phyloP scores from a whole-genome alignment of 2,329 filamentous ascomycete genomes.

The Penicillium sp. region DNA sequence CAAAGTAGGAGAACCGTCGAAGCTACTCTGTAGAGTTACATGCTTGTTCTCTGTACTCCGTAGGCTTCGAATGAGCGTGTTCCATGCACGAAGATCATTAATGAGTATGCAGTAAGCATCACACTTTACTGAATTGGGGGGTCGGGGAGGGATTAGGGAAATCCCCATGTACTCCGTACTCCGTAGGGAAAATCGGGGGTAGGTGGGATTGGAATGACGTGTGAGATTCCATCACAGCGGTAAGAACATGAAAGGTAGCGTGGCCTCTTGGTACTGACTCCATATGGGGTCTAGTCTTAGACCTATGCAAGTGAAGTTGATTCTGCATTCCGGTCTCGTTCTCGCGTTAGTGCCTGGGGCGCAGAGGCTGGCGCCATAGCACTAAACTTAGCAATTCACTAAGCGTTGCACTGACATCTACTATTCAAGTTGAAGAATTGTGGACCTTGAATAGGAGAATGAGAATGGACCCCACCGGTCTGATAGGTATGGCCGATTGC shows the following conservation, averaged over 20 bases:
- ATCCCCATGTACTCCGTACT: background rate
- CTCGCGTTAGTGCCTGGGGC: background rate
- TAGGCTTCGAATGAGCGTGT: background rate
- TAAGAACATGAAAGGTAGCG: background rate
- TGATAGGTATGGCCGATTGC: background rate
- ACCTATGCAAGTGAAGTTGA: background rate
- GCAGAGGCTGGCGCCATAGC: background rate
- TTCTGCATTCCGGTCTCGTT: background rate
- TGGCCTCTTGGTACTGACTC: background rate
- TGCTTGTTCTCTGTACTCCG: background rate
- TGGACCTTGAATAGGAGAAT: background rate
- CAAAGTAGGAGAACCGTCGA: background rate
- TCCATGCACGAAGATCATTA: slow-evolving; percentile 4
- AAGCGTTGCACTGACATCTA: background rate
- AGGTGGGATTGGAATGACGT: background rate
- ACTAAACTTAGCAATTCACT: slow-evolving; percentile 4
- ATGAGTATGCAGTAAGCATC: background rate
- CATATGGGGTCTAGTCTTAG: no score
- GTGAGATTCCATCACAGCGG: background rate
- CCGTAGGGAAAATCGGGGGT: background rate
- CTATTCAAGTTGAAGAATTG: background rate
- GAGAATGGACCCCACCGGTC: background rate
- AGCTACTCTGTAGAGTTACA: background rate
- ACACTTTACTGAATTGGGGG: background rate
- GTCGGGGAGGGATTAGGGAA: background rate